Evolutionary conservation across 352 stramenopile genomes (phyloP), one percentile per base, ranked within the genome.

Genomic region (Halophytophthora batemanensis): DNA sequence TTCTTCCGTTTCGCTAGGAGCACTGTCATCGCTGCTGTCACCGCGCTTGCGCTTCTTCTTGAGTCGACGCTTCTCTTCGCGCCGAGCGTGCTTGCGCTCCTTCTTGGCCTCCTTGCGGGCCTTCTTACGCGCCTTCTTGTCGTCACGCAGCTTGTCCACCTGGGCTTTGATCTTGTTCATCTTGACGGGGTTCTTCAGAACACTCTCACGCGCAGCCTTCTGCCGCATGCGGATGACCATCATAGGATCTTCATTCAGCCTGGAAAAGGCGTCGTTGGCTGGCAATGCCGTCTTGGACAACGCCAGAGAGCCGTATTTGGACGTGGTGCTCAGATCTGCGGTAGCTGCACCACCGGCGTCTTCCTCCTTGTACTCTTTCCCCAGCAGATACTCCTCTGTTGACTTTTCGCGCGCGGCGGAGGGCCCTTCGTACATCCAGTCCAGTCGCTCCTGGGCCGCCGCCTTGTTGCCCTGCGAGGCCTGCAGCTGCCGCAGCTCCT

Each of bases 361-460:
- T 28, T 82, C 66, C 0, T 58, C 58, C 50, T 87, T 82, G 60
- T 78, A 87, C 50, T 93, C 83, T 59, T 98, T 98, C 3, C 96
- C 94, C 35, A 98, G 56, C 43, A 98, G 66, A 66, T 95, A 98
- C 14, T 97, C 89, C 50, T 98, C 92, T 56, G 70, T 65, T 15
- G 71, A 88, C 49, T 77, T 81, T 35, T 82, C 69, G 36, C 58
- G 61, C 50, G 72, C 71, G 22, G 80, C 83, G 56, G 90, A 92
- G n/a, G 90, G 87, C 0, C 84, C 91, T 69, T 98, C 88, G 59
- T 98, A 99, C 91, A 99, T 98, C 95, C 95, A 99, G 62, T 98
- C 86, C 5, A 98, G 56, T 6, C 85, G 80, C 66, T 95, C 93
- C n/a, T 88, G 54, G 5, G 76, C 49, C 53, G 82, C 71, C 19